These are phyloP conservation scores for Trametes hirsuta DNA, from an alignment of 1,284 basidiomycete genomes.

Conservation along the genomic window DNA sequence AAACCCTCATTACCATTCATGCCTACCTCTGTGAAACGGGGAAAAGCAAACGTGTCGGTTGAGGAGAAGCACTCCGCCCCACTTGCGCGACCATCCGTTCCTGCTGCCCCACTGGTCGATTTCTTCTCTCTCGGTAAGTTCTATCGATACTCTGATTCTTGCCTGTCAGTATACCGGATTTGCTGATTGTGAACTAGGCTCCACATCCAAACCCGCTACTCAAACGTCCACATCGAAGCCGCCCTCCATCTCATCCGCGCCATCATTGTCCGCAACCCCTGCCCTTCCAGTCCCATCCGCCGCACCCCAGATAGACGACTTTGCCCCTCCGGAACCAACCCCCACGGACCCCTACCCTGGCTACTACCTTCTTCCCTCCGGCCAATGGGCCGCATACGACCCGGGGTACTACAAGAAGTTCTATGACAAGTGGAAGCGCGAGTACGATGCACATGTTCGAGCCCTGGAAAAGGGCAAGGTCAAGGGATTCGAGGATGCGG, in stretches of 20 bases:
- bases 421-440: conserved; percentile 69
- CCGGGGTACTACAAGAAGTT: conserved; percentile 75
- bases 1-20: conserved; percentile 49
- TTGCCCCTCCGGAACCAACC: conserved; percentile 76
- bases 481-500: conserved; percentile 69
- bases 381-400: conserved; percentile 80
- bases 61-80: conserved; percentile 50
- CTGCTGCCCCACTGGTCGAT: conserved; percentile 53
- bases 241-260: conserved; percentile 28
- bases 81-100: conserved; percentile 29
- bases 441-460: conserved; percentile 71
- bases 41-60: conserved; percentile 61
- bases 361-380: conserved; percentile 85
- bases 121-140: conserved; percentile 65
- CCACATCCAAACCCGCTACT: conserved; percentile 21
- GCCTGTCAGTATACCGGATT: neutral
- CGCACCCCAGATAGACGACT: conserved; percentile 71
- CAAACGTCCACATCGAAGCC: conserved; percentile 19
- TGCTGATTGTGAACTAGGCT: conserved; percentile 4
- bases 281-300: conserved; percentile 51
- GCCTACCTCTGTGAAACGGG: conserved; percentile 60
- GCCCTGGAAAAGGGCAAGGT: conserved; percentile 66
- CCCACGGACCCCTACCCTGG: conserved; percentile 82
- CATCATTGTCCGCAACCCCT: conserved; percentile 26
- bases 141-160: no score